Evolutionary conservation across 2,329 filamentous ascomycete genomes (phyloP).

Genomic region (Fusarium keratoplasticum): DNA sequence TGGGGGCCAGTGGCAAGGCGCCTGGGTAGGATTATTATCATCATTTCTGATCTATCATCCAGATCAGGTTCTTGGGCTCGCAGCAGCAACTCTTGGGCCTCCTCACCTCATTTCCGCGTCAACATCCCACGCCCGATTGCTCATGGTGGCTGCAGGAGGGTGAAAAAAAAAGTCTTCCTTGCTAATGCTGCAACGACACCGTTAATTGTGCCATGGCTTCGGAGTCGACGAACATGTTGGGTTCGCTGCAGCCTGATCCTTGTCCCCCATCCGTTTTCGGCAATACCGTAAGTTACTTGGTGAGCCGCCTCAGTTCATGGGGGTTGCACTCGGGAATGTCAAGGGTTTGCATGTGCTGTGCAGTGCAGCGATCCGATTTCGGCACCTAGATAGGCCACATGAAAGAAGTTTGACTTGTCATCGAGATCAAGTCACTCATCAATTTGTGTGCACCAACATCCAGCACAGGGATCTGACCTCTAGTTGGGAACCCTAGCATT

Average conservation of each 20-base stretch:
- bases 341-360: slow-evolving; percentile 12
- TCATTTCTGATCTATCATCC: neutral
- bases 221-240: slow-evolving; percentile 28
- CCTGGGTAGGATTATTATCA: neutral
- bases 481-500: neutral
- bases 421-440: neutral
- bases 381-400: slow-evolving; percentile 4
- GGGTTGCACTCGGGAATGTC: slow-evolving; percentile 32
- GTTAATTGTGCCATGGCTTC: slow-evolving; percentile 26
- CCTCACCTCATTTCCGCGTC: slow-evolving; percentile 5
- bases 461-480: neutral
- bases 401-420: neutral
- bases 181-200: slow-evolving; percentile 14
- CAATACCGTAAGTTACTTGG: slow-evolving; percentile 18
- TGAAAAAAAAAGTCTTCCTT: neutral
- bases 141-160: slow-evolving; percentile 13
- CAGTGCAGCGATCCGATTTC: slow-evolving; percentile 18
- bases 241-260: slow-evolving; percentile 21
- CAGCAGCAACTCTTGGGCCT: neutral
- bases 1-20: neutral
- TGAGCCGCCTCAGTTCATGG: slow-evolving; percentile 1
- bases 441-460: neutral
- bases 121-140: neutral
- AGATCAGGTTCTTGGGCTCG: slow-evolving; percentile 9
- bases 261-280: slow-evolving; percentile 13